phyloP scores from a whole-genome alignment of 257 asterid genomes.

The Ophiorrhiza pumila region DNA sequence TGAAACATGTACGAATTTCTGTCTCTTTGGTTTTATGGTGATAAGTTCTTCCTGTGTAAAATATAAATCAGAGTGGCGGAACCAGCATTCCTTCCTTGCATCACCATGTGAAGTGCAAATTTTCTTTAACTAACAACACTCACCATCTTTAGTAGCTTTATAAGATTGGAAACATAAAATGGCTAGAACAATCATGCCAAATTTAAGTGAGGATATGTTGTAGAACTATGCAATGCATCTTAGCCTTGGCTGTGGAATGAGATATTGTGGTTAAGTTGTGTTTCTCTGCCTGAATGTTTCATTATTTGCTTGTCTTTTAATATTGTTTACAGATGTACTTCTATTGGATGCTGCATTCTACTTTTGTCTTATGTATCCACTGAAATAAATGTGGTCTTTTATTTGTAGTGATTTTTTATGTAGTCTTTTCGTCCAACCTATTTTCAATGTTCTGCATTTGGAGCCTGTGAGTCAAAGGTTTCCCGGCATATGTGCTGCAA shows the following conservation, averaged over 20 bases:
- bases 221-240: not conserved
- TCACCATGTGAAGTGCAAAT: not conserved
- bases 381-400: not conserved
- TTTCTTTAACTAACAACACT: not conserved
- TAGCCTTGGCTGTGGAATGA: not conserved
- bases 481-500: not conserved
- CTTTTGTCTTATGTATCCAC: not conserved
- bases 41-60: not conserved
- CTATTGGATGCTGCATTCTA: not conserved
- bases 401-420: not conserved
- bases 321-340: not conserved
- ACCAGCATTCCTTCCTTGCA: not conserved
- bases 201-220: not conserved
- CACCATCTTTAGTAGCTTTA: not conserved
- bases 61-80: not conserved
- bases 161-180: not conserved
- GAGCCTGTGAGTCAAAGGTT: not conserved
- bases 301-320: not conserved
- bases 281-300: not conserved
- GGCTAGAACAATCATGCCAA: too few species aligned
- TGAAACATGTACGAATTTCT: constrained; percentile 70
- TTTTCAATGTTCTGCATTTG: not conserved
- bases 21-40: not conserved
- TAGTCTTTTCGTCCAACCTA: not conserved
- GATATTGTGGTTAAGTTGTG: not conserved